These are phyloP conservation scores for Balansia obtecta DNA, from an alignment of 2,329 filamentous ascomycete species.

Conservation along the genomic window DNA sequence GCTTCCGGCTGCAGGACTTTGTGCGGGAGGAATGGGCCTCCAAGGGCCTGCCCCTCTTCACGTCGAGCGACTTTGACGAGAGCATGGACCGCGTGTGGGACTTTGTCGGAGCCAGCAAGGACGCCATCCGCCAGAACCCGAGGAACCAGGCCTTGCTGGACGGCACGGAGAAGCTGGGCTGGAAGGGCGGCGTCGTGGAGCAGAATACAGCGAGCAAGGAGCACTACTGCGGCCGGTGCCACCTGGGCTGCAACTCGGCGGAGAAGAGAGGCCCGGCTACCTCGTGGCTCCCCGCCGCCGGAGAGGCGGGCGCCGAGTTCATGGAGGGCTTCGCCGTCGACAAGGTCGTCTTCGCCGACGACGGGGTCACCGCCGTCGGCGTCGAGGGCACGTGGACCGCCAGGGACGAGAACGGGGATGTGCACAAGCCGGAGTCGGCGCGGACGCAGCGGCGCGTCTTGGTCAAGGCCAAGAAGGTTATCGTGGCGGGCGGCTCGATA, in stretches of 20 bases:
- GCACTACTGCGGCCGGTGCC: slow-evolving; percentile 62
- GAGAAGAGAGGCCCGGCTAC: slow-evolving; percentile 71
- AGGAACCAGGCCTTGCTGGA: slow-evolving; percentile 62
- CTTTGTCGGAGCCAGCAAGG: slow-evolving; percentile 61
- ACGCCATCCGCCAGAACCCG: slow-evolving; percentile 59
- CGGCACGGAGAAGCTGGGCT: slow-evolving; percentile 62
- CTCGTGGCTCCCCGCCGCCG: slow-evolving; percentile 69
- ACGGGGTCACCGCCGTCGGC: slow-evolving; percentile 49
- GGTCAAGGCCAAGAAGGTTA: slow-evolving; percentile 68
- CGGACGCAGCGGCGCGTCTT: slow-evolving; percentile 47
- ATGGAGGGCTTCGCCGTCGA: slow-evolving; percentile 71
- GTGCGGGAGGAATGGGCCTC: slow-evolving; percentile 75
- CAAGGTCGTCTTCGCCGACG: slow-evolving; percentile 54
- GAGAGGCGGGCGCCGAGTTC: slow-evolving; percentile 63
- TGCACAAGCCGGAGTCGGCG: slow-evolving; percentile 35
- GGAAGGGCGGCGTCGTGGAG: slow-evolving; percentile 53
- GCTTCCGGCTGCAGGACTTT: slow-evolving; percentile 54
- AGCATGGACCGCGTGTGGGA: slow-evolving; percentile 68
- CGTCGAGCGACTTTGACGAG: slow-evolving; percentile 60
- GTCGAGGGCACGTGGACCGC: slow-evolving; percentile 66
- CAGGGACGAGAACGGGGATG: slow-evolving; percentile 48
- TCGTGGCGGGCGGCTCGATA: slow-evolving; percentile 66
- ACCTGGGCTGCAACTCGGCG: slow-evolving; percentile 48
- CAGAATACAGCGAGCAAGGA: slow-evolving; percentile 66
- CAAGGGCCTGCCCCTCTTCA: slow-evolving; percentile 59